phyloP scores from a whole-genome alignment of 345 rosid genomes.

The Populus pruinosa region DNA sequence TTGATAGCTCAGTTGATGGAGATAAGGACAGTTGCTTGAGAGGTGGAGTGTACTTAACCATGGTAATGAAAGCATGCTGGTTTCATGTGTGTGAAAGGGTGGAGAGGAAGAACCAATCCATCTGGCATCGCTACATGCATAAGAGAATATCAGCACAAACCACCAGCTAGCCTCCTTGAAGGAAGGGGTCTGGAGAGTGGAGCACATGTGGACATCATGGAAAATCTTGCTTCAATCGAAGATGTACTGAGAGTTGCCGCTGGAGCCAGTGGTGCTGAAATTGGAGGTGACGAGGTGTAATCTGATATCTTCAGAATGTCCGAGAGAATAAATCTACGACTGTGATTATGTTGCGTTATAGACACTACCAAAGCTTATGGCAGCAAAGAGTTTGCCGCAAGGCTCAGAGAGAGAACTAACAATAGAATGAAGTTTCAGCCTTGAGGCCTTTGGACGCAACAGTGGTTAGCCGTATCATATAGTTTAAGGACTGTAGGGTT shows the following conservation, averaged over 20 bases:
- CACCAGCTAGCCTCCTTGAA: constrained; percentile 48
- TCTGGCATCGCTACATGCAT: constrained; percentile 41
- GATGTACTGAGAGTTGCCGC: constrained; percentile 61
- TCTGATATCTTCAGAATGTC: constrained; percentile 52
- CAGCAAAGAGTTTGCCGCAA: neutral
- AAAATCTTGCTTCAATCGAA: constrained; percentile 58
- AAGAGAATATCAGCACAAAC: constrained; percentile 59
- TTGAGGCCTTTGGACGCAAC: constrained; percentile 3
- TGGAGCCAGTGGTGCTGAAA: constrained; percentile 50
- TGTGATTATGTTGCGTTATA: constrained; percentile 16
- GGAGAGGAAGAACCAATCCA: constrained; percentile 77
- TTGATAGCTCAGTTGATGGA: constrained; percentile 49
- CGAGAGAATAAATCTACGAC: constrained; percentile 41
- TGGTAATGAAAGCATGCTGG: constrained; percentile 69
- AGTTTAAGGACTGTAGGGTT: neutral
- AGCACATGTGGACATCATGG: constrained; percentile 67
- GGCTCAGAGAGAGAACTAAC: constrained; percentile 11
- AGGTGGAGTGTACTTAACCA: constrained; percentile 45
- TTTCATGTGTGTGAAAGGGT: constrained; percentile 71
- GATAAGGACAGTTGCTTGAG: constrained; percentile 41
- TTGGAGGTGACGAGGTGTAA: constrained; percentile 60
- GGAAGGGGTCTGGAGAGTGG: constrained; percentile 60
- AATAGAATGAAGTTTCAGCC: neutral
- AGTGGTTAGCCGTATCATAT: neutral
- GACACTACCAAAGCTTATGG: neutral